phyloP scores from a whole-genome alignment of 371 early-diverging fungal genomes.

The Mucor plumbeus region DNA sequence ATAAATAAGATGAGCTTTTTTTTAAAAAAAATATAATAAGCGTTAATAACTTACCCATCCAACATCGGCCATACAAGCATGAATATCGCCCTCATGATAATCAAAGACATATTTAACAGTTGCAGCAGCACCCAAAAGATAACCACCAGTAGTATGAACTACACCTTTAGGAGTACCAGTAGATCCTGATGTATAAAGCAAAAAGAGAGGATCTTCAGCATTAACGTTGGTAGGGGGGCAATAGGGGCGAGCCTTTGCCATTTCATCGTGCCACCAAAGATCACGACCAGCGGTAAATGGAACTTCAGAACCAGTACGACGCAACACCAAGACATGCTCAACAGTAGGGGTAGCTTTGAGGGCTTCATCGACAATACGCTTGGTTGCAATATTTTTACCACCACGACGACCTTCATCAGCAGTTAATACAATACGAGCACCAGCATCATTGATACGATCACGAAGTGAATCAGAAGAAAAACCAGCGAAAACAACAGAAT shows the following conservation, averaged over 20 bases:
- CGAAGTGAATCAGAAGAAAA: constrained; percentile 88
- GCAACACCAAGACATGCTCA: constrained; percentile 84
- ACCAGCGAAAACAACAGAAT: constrained; percentile 92
- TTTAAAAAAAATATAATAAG: neutral
- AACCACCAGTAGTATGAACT: constrained; percentile 94
- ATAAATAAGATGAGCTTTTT: neutral
- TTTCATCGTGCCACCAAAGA: constrained; percentile 87
- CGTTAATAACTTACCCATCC: constrained; percentile 40
- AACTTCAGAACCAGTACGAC: constrained; percentile 80
- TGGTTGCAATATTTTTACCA: constrained; percentile 86
- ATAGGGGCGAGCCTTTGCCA: constrained; percentile 75
- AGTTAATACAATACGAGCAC: constrained; percentile 79
- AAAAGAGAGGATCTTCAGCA: constrained; percentile 94
- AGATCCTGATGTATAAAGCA: constrained; percentile 95
- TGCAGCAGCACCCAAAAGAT: constrained; percentile 86
- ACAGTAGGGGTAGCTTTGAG: constrained; percentile 73
- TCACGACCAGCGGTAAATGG: constrained; percentile 77
- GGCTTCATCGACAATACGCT: constrained; percentile 92
- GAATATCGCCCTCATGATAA: constrained; percentile 82
- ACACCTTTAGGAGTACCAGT: constrained; percentile 97
- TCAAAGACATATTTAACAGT: constrained; percentile 94
- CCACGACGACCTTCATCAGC: constrained; percentile 90
- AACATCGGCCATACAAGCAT: constrained; percentile 85
- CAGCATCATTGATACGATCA: constrained; percentile 82
- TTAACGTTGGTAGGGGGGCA: constrained; percentile 81